Percentiles rank a stretch among this genome's conserved stretches.
These are phyloP conservation scores for Recurvomyces mirabilis DNA, from an alignment of 495 filamentous ascomycete genomes.

Conservation along the genomic window DNA sequence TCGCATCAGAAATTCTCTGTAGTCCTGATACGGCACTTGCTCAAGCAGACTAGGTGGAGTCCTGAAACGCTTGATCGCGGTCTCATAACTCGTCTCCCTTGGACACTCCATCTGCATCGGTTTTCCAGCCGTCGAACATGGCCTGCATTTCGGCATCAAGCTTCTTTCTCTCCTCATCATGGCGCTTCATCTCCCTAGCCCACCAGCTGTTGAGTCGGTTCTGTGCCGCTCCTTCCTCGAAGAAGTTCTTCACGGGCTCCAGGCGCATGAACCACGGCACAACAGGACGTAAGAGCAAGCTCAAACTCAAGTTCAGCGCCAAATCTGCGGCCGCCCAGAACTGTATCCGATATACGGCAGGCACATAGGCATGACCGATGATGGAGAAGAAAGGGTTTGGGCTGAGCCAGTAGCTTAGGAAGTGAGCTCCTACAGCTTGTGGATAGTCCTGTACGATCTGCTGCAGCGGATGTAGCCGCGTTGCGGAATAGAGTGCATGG, in stretches of 20 bases:
- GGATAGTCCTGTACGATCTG: not conserved
- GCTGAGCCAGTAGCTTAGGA: not conserved
- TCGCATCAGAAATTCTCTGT: too few relatives aligned
- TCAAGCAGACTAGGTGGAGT: too few relatives aligned
- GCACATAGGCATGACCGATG: not conserved
- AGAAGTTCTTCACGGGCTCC: not conserved
- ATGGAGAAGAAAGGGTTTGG: not conserved
- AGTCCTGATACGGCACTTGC: too few relatives aligned
- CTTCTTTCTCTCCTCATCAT: not conserved
- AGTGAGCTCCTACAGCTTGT: not conserved
- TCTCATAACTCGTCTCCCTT: not conserved
- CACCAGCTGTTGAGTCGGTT: not conserved
- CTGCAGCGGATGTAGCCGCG: not conserved
- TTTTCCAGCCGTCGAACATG: not conserved
- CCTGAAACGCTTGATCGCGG: too few relatives aligned
- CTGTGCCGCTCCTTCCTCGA: not conserved
- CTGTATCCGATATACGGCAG: not conserved
- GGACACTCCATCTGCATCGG: not conserved
- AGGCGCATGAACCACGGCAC: not conserved
- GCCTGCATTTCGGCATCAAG: not conserved
- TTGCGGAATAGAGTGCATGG: not conserved
- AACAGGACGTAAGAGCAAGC: not conserved
- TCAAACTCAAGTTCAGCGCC: not conserved
- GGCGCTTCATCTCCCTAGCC: not conserved
- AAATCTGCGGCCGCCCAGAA: not conserved